Conservation (phyloP, 345 rosid genomes). For the Populus pruinosa region DNA sequence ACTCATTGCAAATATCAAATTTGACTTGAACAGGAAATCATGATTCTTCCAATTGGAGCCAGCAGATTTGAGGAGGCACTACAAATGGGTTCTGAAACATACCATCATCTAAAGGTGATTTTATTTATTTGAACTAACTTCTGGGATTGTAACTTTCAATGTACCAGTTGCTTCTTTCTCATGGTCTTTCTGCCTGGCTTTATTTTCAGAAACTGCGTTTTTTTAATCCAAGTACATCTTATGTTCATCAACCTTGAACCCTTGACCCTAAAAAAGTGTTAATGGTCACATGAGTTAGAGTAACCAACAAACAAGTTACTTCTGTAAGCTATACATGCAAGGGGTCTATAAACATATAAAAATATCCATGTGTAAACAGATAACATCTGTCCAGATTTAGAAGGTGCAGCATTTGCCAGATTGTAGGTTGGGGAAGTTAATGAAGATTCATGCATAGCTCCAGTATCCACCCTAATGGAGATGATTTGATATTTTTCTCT, state of each 20-base stretch:
- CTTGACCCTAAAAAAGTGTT: not conserved
- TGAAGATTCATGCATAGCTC: too few relatives aligned
- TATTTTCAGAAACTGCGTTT: not conserved
- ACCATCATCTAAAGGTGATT: conserved; percentile 90
- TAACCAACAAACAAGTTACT: not conserved
- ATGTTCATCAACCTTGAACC: not conserved
- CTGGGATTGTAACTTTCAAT: conserved; percentile 4
- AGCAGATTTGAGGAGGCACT: conserved; percentile 88
- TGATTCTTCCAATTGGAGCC: conserved; percentile 91
- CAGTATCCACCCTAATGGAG: too few relatives aligned
- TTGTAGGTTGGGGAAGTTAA: too few relatives aligned
- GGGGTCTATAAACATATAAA: not conserved
- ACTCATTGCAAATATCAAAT: not conserved
- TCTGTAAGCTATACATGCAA: not conserved
- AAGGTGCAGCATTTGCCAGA: too few relatives aligned
- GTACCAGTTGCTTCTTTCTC: not conserved
- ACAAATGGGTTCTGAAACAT: conserved; percentile 94
- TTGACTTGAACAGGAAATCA: conserved; percentile 61
- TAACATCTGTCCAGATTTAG: not conserved
- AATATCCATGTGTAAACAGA: not conserved
- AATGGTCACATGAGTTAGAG: not conserved
- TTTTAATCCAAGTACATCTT: not conserved
- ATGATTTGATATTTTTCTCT: too few relatives aligned
- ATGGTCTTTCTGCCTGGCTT: not conserved
- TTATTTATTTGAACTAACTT: conserved; percentile 7